Conservation (phyloP, 345 rosid species). For the Ricinus communis region DNA sequence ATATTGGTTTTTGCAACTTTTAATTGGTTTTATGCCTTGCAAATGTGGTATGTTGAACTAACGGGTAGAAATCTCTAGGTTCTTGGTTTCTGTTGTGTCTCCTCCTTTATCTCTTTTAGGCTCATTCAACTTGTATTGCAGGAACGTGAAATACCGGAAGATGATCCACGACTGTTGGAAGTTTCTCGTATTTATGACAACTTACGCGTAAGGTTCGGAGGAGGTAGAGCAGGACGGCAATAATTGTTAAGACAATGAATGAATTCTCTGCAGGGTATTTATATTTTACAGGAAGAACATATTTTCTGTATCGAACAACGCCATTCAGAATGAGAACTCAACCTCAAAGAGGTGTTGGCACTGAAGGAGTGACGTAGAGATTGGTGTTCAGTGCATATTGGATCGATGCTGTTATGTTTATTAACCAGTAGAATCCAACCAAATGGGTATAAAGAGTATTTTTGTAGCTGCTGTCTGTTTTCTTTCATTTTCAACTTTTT, state of each 20-base stretch:
- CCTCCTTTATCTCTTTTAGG: neutral
- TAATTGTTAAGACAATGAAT: neutral
- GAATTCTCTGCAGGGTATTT: neutral
- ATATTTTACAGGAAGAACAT: neutral
- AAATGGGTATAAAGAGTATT: too few species aligned
- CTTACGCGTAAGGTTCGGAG: constrained; percentile 40
- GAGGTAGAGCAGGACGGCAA: neutral
- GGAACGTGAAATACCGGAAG: constrained; percentile 78
- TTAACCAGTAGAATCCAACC: neutral
- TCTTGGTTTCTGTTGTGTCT: neutral
- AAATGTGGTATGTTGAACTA: neutral
- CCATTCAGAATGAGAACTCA: neutral
- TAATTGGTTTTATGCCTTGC: neutral
- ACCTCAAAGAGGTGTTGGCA: neutral
- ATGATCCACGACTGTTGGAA: constrained; percentile 63
- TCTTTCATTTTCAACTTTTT: too few species aligned
- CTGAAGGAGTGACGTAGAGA: neutral
- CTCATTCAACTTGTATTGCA: constrained; percentile 23
- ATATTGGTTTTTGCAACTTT: neutral
- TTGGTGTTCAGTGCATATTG: neutral
- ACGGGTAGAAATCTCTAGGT: neutral
- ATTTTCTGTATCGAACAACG: neutral
- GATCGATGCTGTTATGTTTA: neutral
- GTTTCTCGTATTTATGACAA: constrained; percentile 53
- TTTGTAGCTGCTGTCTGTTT: too few species aligned